These are phyloP conservation scores for Solanum pinnatisectum DNA, from an alignment of 257 asterid species.

Conservation along the genomic window DNA sequence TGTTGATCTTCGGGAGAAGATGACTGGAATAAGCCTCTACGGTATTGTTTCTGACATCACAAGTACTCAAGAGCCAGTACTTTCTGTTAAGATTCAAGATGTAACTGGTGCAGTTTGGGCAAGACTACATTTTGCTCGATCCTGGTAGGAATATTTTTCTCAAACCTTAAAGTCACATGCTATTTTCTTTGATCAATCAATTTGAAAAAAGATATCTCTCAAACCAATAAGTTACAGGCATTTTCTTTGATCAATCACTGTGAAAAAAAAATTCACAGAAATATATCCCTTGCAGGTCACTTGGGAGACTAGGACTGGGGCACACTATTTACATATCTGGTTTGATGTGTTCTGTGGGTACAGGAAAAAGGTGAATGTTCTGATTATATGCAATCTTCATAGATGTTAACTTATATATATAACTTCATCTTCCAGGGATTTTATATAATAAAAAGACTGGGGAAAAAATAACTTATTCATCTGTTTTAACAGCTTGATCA, in stretches of 20 bases:
- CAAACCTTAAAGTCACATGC: background rate
- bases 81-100: conserved; percentile 61
- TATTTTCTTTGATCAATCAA: background rate
- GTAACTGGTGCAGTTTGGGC: conserved; percentile 69
- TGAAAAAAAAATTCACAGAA: background rate
- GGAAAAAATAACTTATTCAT: background rate
- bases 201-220: background rate
- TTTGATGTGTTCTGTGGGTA: conserved; percentile 50
- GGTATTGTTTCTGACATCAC: conserved; percentile 49
- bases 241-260: background rate
- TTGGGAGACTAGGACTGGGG: conserved; percentile 65
- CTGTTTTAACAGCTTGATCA: background rate
- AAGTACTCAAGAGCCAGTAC: conserved; percentile 30
- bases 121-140: conserved; percentile 53
- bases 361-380: conserved; percentile 38
- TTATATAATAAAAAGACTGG: background rate
- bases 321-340: conserved; percentile 73
- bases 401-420: background rate
- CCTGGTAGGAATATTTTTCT: conserved; percentile 40
- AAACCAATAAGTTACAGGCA: background rate
- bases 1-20: conserved; percentile 75
- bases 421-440: background rate
- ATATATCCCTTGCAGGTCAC: conserved; percentile 46
- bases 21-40: conserved; percentile 81
- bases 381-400: background rate